Base-by-base conservation (phyloP, 23 red algal species). In the Chondrus crispus region DNA sequence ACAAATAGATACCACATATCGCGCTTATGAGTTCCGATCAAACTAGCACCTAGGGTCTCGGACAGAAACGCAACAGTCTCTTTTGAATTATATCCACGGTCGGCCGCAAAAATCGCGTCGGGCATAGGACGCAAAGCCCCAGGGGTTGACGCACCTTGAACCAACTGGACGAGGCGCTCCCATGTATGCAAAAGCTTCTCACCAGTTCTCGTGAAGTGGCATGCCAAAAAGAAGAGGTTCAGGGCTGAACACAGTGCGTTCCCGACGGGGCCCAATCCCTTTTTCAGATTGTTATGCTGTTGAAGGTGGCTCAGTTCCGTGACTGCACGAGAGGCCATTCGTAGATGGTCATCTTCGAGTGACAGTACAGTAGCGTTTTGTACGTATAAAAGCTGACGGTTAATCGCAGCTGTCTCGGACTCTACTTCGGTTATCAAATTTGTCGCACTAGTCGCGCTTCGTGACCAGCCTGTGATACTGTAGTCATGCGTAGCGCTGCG, bases 11-110 rank as follows among this genome's bases (percentile, higher is more conserved):
- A 83, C 46, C 30, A 39, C 50, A 83, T 24, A 60, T 62, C 52
- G 29, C 79, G 2, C 44, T 83, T 60, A 58, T 83, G 79, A 29
- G 79, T 83, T 11, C 79, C 79, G n/a, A 83, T 22, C 12, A 57
- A 30, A 32, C 49, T 83, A 13, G 50, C 79, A 26, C 36, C 79
- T 13, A 83, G 39, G 11, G 26, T 36, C 13, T 60, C 43, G 41
- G 46, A 60, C n/a, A 62, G 14, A 83, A 83, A 83, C 12, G 46
- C 3, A 18, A 55, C 43, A 20, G 28, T 83, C 30, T 83, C 22
- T 30, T 40, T 57, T 6, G 49, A 83, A 32, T 83, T 60, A 1
- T 83, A 83, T 10, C 46, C 79, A n/a, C 79, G 49, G 52, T 62
- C 79, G 42, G 49, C 46, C 13, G 79, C 46, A 14, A 83, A 46